Evolutionary conservation across 1,284 basidiomycete species (phyloP), one percentile per base, ranked within the genome.

Genomic region (Leccinum glutinopallens): DNA sequence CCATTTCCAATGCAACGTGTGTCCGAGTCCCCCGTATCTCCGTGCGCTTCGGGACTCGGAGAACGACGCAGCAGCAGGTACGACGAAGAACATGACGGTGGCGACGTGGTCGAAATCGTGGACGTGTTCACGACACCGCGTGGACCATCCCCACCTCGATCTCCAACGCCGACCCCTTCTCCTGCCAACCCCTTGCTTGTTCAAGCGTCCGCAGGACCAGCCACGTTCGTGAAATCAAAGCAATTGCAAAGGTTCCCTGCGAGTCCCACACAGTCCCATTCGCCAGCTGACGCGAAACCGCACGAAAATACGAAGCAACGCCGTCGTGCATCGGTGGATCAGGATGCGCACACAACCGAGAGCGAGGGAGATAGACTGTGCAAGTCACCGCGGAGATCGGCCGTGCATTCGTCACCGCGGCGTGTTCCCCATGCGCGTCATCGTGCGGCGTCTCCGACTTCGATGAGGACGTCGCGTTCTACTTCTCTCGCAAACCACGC

Each of bases 361-460:
- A 60, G 29, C 10, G 66, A 70, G 54, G 43, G 19, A 13, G 33
- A 66, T 2, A 46, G 49, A 0, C 25, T 65, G 19, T 67, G 49
- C 59, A 77, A 74, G 55, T 75, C 76, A 1, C 73, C 75, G 12
- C 73, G 75, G 32, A 75, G 75, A 54, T 76, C 70, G 2, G 65
- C 46, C 9, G 59, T 15, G 0, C 74, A 75, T 51, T 67, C 71
- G 22, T 77, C 76, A 29, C 73, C 72, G 25, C 68, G 74, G 22
- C 66, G 71, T 33, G 35, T 32, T 25, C 3, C 19, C 25, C 17
- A 6, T 43, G 12, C 3, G 35, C 60, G 25, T 29, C 51, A 54
- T 43, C 66, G 61, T 41, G 55, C 59, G 2, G 60, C 62, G 10
- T 72, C 72, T 19, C 74, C 70, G 19, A 69, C 68, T 8, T 64